phyloP scores from a whole-genome alignment of 176 grass and related monocot species.

The Musa schizocarpa region DNA sequence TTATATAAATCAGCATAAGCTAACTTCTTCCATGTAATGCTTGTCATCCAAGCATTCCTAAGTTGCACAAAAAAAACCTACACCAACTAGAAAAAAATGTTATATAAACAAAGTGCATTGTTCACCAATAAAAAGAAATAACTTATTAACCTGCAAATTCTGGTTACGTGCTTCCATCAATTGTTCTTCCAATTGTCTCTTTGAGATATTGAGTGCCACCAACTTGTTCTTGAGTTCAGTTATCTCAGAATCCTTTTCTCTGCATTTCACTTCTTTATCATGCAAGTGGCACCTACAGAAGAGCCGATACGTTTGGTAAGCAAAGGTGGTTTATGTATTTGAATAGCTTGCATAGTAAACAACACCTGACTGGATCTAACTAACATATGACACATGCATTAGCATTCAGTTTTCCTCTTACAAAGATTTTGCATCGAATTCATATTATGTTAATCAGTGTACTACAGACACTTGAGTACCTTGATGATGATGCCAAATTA shows the following conservation, averaged over 20 bases:
- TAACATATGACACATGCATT: neutral
- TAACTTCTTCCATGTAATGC: too few species aligned
- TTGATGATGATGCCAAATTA: constrained; percentile 66
- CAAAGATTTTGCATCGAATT: too few species aligned
- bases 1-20: too few species aligned
- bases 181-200: constrained; percentile 60
- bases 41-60: too few species aligned
- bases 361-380: too few species aligned
- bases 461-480: constrained; percentile 19
- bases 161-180: constrained; percentile 47
- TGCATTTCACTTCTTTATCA: constrained; percentile 48
- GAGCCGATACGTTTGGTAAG: neutral
- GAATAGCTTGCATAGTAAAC: too few species aligned
- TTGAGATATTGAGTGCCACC: constrained; percentile 43
- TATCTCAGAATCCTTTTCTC: constrained; percentile 49
- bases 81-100: too few species aligned
- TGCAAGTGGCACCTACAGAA: constrained; percentile 52
- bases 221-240: constrained; percentile 85
- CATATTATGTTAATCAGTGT: neutral
- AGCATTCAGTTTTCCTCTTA: neutral
- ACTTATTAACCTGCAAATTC: constrained; percentile 37
- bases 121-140: neutral
- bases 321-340: too few species aligned
- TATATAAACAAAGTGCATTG: too few species aligned
- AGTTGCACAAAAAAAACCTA: neutral